Base-by-base conservation (phyloP, 108 stramenopile species). In the Skeletonema menzelii region DNA sequence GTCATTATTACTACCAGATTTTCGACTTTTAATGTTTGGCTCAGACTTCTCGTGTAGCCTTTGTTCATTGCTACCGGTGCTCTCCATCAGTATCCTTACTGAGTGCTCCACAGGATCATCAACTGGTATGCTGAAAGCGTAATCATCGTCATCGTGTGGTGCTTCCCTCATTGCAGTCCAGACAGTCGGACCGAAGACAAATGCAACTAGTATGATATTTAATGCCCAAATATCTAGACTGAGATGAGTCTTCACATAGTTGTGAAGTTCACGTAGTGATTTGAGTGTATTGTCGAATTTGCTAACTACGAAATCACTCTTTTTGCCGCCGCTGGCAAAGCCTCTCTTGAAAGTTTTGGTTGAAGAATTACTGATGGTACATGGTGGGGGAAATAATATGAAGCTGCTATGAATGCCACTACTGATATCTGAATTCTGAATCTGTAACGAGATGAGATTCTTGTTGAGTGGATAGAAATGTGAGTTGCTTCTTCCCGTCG, bases 41-140 rank as follows among this genome's bases (percentile, higher is more conserved):
- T 17, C 49, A 24, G 66, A 63, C n/a, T 27, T 26, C 28, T 46
- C 56, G 24, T 27, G 56, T 26, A 44, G 42, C 27, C 12, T 32
- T 17, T 64, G 47, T 28, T 60, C 31, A 20, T 49, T 49, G 15
- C 47, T 67, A 37, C 35, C 42, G 44, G 58, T 68, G 60, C 49
- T 60, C 19, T 79, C 79, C 67, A 73, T 72, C 67, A 79, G 72
- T 72, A 79, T 79, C 56, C 79, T 28, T 14, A 79, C 79, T 0
- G 79, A 79, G 56, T 79, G 79, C 32, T 79, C 79, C 10, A 79
- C 72, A 26, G 79, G 79, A 59, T 79, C 79, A 62, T 79, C 79
- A 0, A 79, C 79, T 8, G 79, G 79, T 30, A 79, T 79, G 1
- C 61, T 46, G 57, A 66, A 64, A 56, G 69, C 73, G 46, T 73